phyloP scores from a whole-genome alignment of 176 grass and related monocot genomes.

The Triticum urartu region DNA sequence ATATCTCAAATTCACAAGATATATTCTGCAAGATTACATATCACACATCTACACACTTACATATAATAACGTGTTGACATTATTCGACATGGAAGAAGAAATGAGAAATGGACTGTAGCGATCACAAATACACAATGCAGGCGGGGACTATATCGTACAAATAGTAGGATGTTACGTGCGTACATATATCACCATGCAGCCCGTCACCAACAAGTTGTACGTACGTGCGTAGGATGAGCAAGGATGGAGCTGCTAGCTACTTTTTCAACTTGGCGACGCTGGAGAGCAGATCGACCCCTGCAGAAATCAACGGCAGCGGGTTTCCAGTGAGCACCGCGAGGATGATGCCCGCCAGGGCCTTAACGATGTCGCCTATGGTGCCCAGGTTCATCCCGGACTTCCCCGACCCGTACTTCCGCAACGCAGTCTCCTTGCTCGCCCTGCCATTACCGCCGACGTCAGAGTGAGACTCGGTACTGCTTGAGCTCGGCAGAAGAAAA shows the following conservation, averaged over 20 bases:
- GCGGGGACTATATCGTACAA: no score
- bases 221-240: not conserved
- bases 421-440: not conserved
- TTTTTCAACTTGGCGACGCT: not conserved
- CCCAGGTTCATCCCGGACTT: not conserved
- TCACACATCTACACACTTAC: no score
- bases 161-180: not conserved
- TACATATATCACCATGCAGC: not conserved
- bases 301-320: not conserved
- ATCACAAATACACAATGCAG: no score
- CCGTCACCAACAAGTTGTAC: not conserved
- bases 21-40: no score
- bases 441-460: not conserved
- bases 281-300: not conserved
- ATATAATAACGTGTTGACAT: no score
- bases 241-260: no score
- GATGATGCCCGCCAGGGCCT: not conserved
- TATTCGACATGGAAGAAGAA: no score
- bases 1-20: no score
- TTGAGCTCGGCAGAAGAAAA: no score
- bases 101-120: no score
- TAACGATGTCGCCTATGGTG: not conserved
- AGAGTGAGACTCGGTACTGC: no score
- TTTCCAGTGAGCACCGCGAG: not conserved
- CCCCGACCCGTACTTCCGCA: no score